Percentiles rank a stretch among this genome's conserved stretches.
These are phyloP conservation scores for Zasmidium angulare DNA, from an alignment of 2,329 filamentous ascomycete species.

Conservation along the genomic window DNA sequence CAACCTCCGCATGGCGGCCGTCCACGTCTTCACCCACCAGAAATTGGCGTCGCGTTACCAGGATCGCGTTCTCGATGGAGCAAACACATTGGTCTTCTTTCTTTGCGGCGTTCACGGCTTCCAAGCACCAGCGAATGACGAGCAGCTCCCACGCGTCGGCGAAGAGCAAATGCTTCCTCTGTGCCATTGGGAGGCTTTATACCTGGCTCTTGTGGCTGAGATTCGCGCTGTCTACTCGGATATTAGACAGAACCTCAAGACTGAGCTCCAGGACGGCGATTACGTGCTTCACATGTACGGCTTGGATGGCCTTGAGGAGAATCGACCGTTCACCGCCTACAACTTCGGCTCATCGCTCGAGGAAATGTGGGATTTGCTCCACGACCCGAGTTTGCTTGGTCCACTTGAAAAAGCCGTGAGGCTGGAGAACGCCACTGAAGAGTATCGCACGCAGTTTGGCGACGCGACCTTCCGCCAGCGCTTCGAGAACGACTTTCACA, in stretches of 20 bases:
- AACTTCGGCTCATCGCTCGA: constrained; percentile 24
- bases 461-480: background rate
- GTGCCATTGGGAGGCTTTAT: constrained; percentile 20
- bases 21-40: constrained; percentile 5
- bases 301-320: constrained; percentile 1
- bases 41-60: constrained; percentile 1
- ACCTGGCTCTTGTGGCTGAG: constrained; percentile 23
- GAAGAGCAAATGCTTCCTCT: constrained; percentile 7
- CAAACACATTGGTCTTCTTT: constrained; percentile 1
- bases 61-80: background rate
- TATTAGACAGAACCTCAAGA: constrained; percentile 14
- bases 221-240: constrained; percentile 19
- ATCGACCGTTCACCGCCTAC: constrained; percentile 12
- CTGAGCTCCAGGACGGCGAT: constrained; percentile 9
- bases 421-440: constrained; percentile 1
- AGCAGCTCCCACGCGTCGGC: background rate
- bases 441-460: background rate
- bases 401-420: constrained; percentile 23
- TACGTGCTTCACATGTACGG: constrained; percentile 20
- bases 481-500: background rate
- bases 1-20: constrained; percentile 1
- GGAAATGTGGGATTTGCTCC: constrained; percentile 20
- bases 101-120: constrained; percentile 1
- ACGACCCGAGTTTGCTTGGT: constrained; percentile 14
- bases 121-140: background rate